Percentiles rank a stretch among this genome's conserved stretches.
Evolutionary conservation across 1,284 basidiomycete genomes (phyloP).

Genomic region (Porogramme epimiltina): DNA sequence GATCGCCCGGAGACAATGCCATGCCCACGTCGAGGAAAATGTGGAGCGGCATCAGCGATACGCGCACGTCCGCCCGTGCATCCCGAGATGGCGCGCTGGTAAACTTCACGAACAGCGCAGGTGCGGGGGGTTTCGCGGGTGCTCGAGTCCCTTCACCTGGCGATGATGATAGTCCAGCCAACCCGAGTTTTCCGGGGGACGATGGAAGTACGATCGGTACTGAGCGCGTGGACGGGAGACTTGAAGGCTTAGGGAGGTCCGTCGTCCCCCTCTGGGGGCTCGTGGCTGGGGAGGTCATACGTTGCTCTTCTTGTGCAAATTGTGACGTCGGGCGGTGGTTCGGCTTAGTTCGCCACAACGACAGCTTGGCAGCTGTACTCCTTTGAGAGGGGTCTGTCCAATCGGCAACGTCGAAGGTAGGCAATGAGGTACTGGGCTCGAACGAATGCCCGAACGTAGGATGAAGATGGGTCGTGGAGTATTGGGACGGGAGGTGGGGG

Average conservation of each 20-base stretch:
- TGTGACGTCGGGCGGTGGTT: constrained; percentile 5
- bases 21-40: constrained; percentile 72
- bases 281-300: constrained; percentile 8
- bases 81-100: constrained; percentile 6
- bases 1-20: constrained; percentile 40
- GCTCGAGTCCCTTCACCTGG: constrained; percentile 10
- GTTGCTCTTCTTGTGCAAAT: no score
- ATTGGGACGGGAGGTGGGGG: constrained; percentile 53
- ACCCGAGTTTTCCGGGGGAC: constrained; percentile 22
- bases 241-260: constrained; percentile 7
- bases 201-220: constrained; percentile 14
- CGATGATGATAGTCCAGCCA: constrained; percentile 16
- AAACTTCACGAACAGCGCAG: constrained; percentile 26
- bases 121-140: constrained; percentile 4
- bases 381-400: constrained; percentile 55
- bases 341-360: constrained; percentile 58
- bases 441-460: constrained; percentile 31
- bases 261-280: background rate
- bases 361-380: constrained; percentile 51
- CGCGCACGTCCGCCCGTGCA: constrained; percentile 31
- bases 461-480: constrained; percentile 43
- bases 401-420: constrained; percentile 58
- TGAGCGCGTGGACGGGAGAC: constrained; percentile 8
- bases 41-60: constrained; percentile 63
- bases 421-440: constrained; percentile 37